Evolutionary conservation across 1,284 basidiomycete genomes (phyloP).

Genomic region (Caloboletus firmus): DNA sequence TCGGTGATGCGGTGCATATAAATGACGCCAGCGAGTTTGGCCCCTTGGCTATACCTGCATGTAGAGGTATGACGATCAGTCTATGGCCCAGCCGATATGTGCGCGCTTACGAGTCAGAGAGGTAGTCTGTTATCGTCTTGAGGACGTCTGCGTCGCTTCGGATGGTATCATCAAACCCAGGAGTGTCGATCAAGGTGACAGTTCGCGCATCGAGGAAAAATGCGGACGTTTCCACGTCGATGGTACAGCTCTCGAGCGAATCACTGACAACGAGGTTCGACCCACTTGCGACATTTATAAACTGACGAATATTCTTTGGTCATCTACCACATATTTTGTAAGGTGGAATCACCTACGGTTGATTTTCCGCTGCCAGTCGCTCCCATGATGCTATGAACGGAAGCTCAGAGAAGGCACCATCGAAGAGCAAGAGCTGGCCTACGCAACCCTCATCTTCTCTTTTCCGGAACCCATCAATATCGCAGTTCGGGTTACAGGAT

Average conservation of each 20-base stretch:
- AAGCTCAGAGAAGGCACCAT: slow-evolving; percentile 3
- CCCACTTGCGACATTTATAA: slow-evolving; percentile 36
- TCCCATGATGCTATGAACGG: slow-evolving; percentile 41
- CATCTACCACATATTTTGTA: neutral
- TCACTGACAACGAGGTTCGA: slow-evolving; percentile 32
- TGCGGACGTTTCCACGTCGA: slow-evolving; percentile 28
- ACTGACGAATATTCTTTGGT: slow-evolving; percentile 20
- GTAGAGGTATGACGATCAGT: neutral
- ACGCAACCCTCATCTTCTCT: slow-evolving; percentile 30
- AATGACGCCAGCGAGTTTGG: slow-evolving; percentile 48
- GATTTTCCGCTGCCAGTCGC: slow-evolving; percentile 47
- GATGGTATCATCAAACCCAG: slow-evolving; percentile 42
- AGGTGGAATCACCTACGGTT: slow-evolving; percentile 32
- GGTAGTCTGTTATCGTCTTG: slow-evolving; percentile 32
- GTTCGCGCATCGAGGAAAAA: slow-evolving; percentile 28
- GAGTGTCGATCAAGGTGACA: slow-evolving; percentile 38
- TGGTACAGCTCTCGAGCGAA: slow-evolving; percentile 37
- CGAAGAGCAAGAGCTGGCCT: slow-evolving; percentile 4
- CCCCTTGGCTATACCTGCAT: slow-evolving; percentile 37
- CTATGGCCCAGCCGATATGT: neutral
- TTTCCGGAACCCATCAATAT: slow-evolving; percentile 19
- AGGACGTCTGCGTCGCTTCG: slow-evolving; percentile 39
- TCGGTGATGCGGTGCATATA: slow-evolving; percentile 56
- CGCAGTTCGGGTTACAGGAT: neutral
- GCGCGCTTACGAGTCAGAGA: slow-evolving; percentile 31